These are phyloP conservation scores for Saccharum spontaneum DNA, from an alignment of 176 grass and related monocot genomes.

Conservation along the genomic window DNA sequence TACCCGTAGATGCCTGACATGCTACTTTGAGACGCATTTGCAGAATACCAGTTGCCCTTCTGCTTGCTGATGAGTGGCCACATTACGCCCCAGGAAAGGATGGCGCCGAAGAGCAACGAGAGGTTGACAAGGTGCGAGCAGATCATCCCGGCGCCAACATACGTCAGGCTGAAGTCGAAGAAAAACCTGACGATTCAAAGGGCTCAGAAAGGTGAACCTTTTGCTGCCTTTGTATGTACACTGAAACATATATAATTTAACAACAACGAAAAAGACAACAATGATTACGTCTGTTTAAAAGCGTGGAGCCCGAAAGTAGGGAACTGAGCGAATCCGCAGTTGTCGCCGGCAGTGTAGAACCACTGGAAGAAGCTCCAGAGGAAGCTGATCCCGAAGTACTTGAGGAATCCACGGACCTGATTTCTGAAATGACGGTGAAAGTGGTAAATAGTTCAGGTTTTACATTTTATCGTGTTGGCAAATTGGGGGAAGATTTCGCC, in stretches of 20 bases:
- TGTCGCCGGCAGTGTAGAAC: constrained; percentile 84
- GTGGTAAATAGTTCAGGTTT: neutral
- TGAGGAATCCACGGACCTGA: constrained; percentile 76
- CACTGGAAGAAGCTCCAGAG: constrained; percentile 96
- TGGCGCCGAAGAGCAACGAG: constrained; percentile 73
- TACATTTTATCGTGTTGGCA: neutral
- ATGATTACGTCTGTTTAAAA: constrained; percentile 86
- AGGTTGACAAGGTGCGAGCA: constrained; percentile 94
- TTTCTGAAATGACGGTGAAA: constrained; percentile 49
- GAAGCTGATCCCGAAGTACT: constrained; percentile 84
- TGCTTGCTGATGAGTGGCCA: constrained; percentile 83
- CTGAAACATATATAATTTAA: neutral
- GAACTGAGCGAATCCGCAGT: constrained; percentile 87
- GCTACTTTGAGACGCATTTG: constrained; percentile 49
- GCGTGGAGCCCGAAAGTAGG: constrained; percentile 91
- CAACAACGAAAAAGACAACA: neutral
- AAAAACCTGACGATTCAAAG: constrained; percentile 56
- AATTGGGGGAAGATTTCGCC: constrained; percentile 7
- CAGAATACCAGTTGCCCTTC: constrained; percentile 83
- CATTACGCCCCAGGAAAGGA: constrained; percentile 95
- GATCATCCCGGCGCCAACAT: constrained; percentile 98
- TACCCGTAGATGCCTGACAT: constrained; percentile 92
- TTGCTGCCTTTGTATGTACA: neutral
- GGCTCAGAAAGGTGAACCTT: neutral
- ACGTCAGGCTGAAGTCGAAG: constrained; percentile 97